A percentile compares a stretch with the other conserved stretches of the same genome.
These are phyloP conservation scores for Trichomonas gallinae DNA, from an alignment of 208 protist species.

Conservation along the genomic window DNA sequence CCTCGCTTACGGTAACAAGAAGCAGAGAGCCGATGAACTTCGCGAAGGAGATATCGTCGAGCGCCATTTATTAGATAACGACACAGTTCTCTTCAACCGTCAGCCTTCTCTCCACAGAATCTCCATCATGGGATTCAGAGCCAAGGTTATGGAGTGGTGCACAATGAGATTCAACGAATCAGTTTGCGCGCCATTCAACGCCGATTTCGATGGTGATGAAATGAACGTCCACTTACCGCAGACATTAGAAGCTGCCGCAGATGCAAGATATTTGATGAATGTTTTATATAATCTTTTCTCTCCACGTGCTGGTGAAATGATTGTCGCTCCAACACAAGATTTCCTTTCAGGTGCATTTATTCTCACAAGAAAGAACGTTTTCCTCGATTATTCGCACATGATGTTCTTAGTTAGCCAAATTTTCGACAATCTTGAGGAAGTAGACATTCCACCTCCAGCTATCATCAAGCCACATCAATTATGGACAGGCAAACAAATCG, in stretches of 20 bases:
- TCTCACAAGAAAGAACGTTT: slow-evolving; percentile 76
- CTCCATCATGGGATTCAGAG: slow-evolving; percentile 91
- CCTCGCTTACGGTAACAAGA: not conserved
- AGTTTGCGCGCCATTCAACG: slow-evolving; percentile 93
- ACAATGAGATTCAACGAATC: slow-evolving; percentile 98
- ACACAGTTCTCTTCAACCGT: slow-evolving; percentile 95
- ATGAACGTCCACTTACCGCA: slow-evolving; percentile 99
- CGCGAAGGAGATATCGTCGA: slow-evolving; percentile 48
- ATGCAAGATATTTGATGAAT: slow-evolving; percentile 83
- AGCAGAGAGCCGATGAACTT: not conserved
- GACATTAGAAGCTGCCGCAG: slow-evolving; percentile 90
- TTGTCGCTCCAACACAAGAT: slow-evolving; percentile 88
- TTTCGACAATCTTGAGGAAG: slow-evolving; percentile 36
- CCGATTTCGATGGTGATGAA: slow-evolving; percentile 98
- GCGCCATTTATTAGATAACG: slow-evolving; percentile 90
- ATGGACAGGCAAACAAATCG: slow-evolving; percentile 96
- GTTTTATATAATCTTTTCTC: slow-evolving; percentile 88
- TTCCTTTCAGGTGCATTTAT: slow-evolving; percentile 90
- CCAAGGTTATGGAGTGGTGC: slow-evolving; percentile 58
- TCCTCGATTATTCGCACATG: slow-evolving; percentile 67
- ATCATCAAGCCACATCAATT: slow-evolving; percentile 85
- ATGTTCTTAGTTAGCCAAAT: slow-evolving; percentile 19
- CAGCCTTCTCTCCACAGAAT: slow-evolving; percentile 96
- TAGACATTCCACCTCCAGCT: slow-evolving; percentile 78
- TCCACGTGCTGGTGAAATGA: slow-evolving; percentile 83